phyloP scores from a whole-genome alignment of 2,329 filamentous ascomycete species.

The Venturia effusa region DNA sequence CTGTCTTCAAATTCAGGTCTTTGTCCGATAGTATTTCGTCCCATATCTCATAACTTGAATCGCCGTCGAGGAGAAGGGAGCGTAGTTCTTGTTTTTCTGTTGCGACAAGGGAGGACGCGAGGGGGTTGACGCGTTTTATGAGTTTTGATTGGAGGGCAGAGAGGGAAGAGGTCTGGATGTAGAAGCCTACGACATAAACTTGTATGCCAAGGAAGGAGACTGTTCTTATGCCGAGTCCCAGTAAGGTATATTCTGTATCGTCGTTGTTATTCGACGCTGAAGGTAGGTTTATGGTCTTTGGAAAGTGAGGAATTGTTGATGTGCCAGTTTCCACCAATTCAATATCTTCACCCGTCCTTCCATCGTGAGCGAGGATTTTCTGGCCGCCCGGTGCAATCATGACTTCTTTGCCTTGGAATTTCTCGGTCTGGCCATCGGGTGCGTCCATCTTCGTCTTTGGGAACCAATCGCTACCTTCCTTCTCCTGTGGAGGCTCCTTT shows the following conservation, averaged over 20 bases:
- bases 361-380: constrained; percentile 33
- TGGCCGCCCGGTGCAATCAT: constrained; percentile 53
- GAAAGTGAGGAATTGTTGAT: constrained; percentile 68
- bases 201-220: constrained; percentile 85
- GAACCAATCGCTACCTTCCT: neutral
- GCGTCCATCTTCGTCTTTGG: neutral
- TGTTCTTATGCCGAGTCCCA: constrained; percentile 78
- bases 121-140: constrained; percentile 61
- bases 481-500: neutral
- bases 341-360: constrained; percentile 40
- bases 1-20: constrained; percentile 46
- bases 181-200: constrained; percentile 91
- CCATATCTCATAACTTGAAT: constrained; percentile 64
- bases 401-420: constrained; percentile 44
- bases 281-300: constrained; percentile 57
- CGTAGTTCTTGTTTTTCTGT: constrained; percentile 69
- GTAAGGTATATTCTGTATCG: constrained; percentile 65
- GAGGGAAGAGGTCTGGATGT: constrained; percentile 76
- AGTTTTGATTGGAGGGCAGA: constrained; percentile 68
- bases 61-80: constrained; percentile 56
- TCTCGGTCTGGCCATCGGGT: constrained; percentile 17
- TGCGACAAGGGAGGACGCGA: constrained; percentile 73
- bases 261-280: constrained; percentile 23
- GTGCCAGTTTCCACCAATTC: constrained; percentile 77
- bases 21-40: constrained; percentile 54